Base-by-base conservation (phyloP, 2,329 filamentous ascomycete species). In the Sporothrix sp. region DNA sequence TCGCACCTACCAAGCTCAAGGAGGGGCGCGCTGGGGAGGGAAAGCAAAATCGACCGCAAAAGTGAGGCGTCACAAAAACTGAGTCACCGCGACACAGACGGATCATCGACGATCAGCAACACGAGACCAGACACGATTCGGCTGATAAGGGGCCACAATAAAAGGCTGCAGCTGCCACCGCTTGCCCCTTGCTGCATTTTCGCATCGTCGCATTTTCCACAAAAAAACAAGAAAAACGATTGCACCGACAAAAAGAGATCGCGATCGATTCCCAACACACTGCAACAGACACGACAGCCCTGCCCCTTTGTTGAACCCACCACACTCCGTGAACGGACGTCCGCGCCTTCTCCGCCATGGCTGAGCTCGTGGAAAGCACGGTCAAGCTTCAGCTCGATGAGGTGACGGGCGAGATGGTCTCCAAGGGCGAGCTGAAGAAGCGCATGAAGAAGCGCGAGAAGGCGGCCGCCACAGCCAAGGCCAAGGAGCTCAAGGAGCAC, bases 371-470 rank as follows among this genome's bases (percentile, higher is more conserved):
- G 25, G 73, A 75, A 56, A 66, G 64, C 46, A 68, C 71, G 33
- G 73, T 76, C 53, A 81, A 81, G 69, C 71, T 82, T 38, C 69
- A 77, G 62, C 72, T 81, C 32, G 78, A 82, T 64, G 74, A 78
- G 58, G 76, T 76, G 66, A 82, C 78, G 3, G 78, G 78, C n/a
- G 78, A 82, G 65, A 78, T 78, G 76, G 74, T 82, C 37, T 80
- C 78, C 43, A 81, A 80, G 63, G 73, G 72, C 58, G 78, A 82
- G 65, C 65, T 82, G 60, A 82, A 80, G 69, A 82, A 82, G 66
- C 67, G 52, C 27, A 18, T 71, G 46, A 71, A 75, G 58, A 82
- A 82, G 62, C 72, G 78, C 42, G 79, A 78, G 65, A 79, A 79
- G 62, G 74, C 70, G 9, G 67, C 70, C 52, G 74, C 74, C 9